A percentile compares a stretch with the other conserved stretches of the same genome.
Evolutionary conservation across 169 alveolate genomes (phyloP).

Genomic region (Plasmodium chabaudi): DNA sequence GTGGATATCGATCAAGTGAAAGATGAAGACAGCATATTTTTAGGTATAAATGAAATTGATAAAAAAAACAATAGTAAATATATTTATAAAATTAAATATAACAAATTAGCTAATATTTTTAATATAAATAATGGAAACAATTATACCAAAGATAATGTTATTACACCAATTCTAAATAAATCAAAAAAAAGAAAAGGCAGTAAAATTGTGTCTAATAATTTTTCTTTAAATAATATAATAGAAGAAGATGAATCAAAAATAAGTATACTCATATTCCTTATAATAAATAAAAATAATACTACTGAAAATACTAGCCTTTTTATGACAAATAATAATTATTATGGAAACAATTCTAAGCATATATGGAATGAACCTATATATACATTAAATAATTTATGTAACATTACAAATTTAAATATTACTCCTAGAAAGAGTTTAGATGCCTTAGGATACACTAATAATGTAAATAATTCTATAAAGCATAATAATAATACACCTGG

Average conservation of each 20-base stretch:
- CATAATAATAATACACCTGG: too few relatives aligned
- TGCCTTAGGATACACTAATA: too few relatives aligned
- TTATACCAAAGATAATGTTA: constrained; percentile 27
- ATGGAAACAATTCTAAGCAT: neutral
- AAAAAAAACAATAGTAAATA: constrained; percentile 51
- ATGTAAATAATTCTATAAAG: too few relatives aligned
- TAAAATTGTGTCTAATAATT: constrained; percentile 56
- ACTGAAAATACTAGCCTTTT: too few relatives aligned
- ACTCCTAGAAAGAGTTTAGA: constrained; percentile 50
- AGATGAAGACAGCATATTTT: constrained; percentile 57
- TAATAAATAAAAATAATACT: neutral
- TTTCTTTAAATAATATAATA: constrained; percentile 36
- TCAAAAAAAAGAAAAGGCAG: constrained; percentile 37
- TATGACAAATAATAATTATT: neutral
- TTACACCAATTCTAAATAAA: neutral
- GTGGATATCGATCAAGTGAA: constrained; percentile 64
- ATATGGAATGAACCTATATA: constrained; percentile 25
- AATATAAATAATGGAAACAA: constrained; percentile 29
- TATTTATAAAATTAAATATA: constrained; percentile 61
- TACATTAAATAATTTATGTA: constrained; percentile 28
- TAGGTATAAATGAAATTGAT: constrained; percentile 41
- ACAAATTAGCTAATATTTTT: constrained; percentile 63
- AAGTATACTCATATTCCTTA: constrained; percentile 50
- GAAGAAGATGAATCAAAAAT: constrained; percentile 45
- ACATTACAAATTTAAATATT: constrained; percentile 28